A percentile compares a stretch with the other conserved stretches of the same genome.
phyloP scores from a whole-genome alignment of 768 basidiomycete genomes.

The Coprinellus aureogranulatus region DNA sequence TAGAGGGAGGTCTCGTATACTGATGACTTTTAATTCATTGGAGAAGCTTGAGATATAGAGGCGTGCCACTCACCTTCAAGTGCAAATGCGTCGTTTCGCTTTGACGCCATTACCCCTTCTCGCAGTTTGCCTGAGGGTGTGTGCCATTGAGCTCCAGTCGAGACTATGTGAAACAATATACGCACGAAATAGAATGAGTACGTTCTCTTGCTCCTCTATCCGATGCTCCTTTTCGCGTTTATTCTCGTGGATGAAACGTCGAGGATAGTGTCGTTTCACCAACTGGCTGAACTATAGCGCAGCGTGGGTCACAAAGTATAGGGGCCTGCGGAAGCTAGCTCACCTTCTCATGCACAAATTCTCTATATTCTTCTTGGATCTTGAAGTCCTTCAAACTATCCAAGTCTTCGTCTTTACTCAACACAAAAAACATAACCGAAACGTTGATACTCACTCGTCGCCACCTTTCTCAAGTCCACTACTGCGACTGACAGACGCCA shows the following conservation, averaged over 20 bases:
- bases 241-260: slow-evolving; percentile 22
- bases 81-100: slow-evolving; percentile 58
- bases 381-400: slow-evolving; percentile 56
- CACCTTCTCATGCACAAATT: slow-evolving; percentile 67
- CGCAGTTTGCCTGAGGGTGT: slow-evolving; percentile 63
- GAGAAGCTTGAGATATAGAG: too few species aligned
- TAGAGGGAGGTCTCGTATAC: slow-evolving; percentile 75
- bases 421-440: neutral
- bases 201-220: slow-evolving; percentile 60
- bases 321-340: too few species aligned
- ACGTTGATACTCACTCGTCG: slow-evolving; percentile 56
- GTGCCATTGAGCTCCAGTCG: neutral
- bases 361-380: slow-evolving; percentile 66
- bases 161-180: slow-evolving; percentile 7
- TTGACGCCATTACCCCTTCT: slow-evolving; percentile 66
- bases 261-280: slow-evolving; percentile 35
- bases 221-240: slow-evolving; percentile 36
- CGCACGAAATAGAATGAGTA: slow-evolving; percentile 73
- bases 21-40: too few species aligned
- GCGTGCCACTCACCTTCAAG: slow-evolving; percentile 77
- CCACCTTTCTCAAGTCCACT: slow-evolving; percentile 74
- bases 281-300: slow-evolving; percentile 46
- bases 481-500: slow-evolving; percentile 74
- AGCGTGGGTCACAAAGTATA: too few species aligned
- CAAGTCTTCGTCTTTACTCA: slow-evolving; percentile 18